Conservation (phyloP, 768 basidiomycete genomes). For the Gloeopeniophorella convolvens region DNA sequence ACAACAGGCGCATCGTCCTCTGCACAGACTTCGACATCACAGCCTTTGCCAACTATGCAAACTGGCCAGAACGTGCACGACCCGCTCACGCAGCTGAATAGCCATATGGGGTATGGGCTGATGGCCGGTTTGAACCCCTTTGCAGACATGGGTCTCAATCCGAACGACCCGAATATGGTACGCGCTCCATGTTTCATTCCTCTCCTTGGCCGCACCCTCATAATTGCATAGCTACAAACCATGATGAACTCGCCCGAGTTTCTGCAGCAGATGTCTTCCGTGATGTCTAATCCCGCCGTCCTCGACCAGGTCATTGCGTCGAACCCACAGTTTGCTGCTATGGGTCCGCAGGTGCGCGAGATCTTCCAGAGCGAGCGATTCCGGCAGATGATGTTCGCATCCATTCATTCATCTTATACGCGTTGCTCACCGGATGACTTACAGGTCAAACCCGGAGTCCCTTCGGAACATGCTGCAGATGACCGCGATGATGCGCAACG, state of each 20-base stretch:
- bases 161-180: slow-evolving; percentile 93
- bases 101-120: slow-evolving; percentile 67
- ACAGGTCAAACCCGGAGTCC: slow-evolving; percentile 68
- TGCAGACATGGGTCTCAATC: slow-evolving; percentile 82
- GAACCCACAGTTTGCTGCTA: slow-evolving; percentile 68
- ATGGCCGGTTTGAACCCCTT: slow-evolving; percentile 92
- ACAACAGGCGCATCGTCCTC: slow-evolving; percentile 25
- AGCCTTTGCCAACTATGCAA: slow-evolving; percentile 77
- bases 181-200: slow-evolving; percentile 22
- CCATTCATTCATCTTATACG: background rate
- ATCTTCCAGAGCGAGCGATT: slow-evolving; percentile 74
- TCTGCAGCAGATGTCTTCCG: slow-evolving; percentile 76
- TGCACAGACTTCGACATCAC: slow-evolving; percentile 38
- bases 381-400: slow-evolving; percentile 60
- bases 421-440: background rate
- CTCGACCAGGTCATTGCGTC: slow-evolving; percentile 80
- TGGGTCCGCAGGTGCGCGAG: slow-evolving; percentile 77
- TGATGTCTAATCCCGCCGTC: slow-evolving; percentile 86
- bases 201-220: background rate
- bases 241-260: slow-evolving; percentile 87
- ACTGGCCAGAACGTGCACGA: slow-evolving; percentile 86
- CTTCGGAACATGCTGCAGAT: slow-evolving; percentile 74
- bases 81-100: slow-evolving; percentile 78
- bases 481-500: slow-evolving; percentile 46
- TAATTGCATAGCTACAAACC: slow-evolving; percentile 54